A percentile compares a stretch with the other conserved stretches of the same genome.
Conservation (phyloP, 306 rosid genomes). For the Neltuma alba region DNA sequence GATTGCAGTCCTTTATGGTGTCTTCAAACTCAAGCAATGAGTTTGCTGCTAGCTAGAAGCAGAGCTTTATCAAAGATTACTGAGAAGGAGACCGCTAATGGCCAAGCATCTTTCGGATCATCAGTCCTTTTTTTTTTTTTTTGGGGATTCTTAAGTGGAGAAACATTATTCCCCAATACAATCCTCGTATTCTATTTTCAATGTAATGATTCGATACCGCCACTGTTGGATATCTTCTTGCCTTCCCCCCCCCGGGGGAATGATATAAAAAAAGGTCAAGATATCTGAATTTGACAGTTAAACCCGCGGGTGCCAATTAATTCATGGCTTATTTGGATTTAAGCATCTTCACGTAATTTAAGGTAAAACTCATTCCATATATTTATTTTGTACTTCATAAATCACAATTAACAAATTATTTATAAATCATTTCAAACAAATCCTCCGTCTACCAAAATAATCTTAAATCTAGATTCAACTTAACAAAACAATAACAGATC, state of each 20-base stretch:
- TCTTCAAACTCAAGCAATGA: conserved; percentile 29
- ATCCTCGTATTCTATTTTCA: not conserved
- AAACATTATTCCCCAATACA: not conserved
- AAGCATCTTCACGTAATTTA: too few relatives aligned
- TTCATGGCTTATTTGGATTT: too few relatives aligned
- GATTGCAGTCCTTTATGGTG: conserved; percentile 29
- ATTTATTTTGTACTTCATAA: too few relatives aligned
- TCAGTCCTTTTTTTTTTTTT: not conserved
- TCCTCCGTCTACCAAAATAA: too few relatives aligned
- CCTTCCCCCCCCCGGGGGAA: too few relatives aligned
- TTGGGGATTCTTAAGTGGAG: not conserved
- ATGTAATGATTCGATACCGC: not conserved
- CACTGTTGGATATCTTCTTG: not conserved
- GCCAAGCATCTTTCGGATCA: not conserved
- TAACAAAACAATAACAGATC: not conserved
- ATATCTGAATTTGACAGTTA: not conserved
- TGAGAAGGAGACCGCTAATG: not conserved
- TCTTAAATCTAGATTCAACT: not conserved
- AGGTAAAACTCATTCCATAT: too few relatives aligned
- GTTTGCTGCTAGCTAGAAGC: not conserved
- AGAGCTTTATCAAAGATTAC: not conserved
- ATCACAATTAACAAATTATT: too few relatives aligned
- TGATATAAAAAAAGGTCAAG: not conserved
- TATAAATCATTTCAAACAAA: too few relatives aligned
- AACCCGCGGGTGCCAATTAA: not conserved